These are phyloP conservation scores for Mentha longifolia DNA, from an alignment of 257 asterid species.

Conservation along the genomic window DNA sequence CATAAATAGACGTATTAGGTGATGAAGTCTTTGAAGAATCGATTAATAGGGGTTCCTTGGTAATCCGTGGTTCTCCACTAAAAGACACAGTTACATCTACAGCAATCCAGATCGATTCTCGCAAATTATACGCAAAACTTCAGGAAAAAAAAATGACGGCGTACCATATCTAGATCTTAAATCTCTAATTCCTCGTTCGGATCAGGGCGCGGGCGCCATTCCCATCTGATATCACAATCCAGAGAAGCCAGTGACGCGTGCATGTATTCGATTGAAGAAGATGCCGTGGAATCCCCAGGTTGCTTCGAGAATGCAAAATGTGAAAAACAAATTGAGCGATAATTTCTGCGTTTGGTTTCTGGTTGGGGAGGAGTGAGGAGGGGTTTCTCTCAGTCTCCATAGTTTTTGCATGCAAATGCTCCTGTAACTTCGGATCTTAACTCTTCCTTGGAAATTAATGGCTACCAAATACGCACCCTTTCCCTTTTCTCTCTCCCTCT, in stretches of 20 bases:
- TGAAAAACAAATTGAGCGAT: constrained; percentile 16
- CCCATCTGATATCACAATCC: constrained; percentile 37
- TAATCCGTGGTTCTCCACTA: not conserved
- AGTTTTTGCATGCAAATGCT: constrained; percentile 44
- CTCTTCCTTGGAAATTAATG: constrained; percentile 58
- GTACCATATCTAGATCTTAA: constrained; percentile 55
- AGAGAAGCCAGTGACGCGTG: constrained; percentile 30
- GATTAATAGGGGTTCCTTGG: no score
- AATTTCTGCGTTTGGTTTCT: constrained; percentile 26
- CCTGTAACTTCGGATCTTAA: constrained; percentile 65
- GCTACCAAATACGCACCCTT: constrained; percentile 35
- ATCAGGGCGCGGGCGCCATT: constrained; percentile 21
- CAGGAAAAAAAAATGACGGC: constrained; percentile 9
- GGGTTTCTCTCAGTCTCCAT: constrained; percentile 34
- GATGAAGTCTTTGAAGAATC: no score
- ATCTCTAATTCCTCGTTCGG: constrained; percentile 38
- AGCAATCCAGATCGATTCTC: not conserved
- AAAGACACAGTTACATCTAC: constrained; percentile 18
- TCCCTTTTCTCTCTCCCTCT: constrained; percentile 21
- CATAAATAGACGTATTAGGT: no score
- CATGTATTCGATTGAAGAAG: constrained; percentile 34
- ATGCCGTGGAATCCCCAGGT: not conserved
- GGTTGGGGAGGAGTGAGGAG: constrained; percentile 23
- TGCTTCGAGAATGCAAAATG: constrained; percentile 25
- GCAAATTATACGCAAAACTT: not conserved